Evolutionary conservation across 257 asterid genomes (phyloP).

Genomic region (Solanum phureja): DNA sequence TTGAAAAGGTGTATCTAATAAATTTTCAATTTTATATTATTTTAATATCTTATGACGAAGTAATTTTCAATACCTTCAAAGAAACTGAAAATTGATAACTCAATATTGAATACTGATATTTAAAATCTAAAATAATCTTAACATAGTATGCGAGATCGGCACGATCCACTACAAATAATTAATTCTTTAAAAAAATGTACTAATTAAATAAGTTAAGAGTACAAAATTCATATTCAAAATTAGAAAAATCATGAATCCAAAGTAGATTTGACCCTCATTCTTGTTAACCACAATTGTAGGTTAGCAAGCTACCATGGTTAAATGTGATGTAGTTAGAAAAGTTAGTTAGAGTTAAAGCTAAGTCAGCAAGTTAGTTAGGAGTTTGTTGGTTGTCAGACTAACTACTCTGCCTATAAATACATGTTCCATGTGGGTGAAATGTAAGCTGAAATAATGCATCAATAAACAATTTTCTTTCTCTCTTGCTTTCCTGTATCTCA

Average conservation of each 20-base stretch:
- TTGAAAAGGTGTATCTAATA: not conserved
- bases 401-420: too few species aligned
- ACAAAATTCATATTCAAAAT: not conserved
- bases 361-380: too few species aligned
- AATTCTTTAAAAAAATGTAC: not conserved
- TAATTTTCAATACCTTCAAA: too few species aligned
- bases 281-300: too few species aligned
- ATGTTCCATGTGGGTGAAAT: too few species aligned
- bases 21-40: not conserved
- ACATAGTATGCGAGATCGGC: not conserved
- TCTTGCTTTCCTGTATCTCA: too few species aligned
- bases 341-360: too few species aligned
- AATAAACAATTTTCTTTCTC: too few species aligned
- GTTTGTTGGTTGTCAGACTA: too few species aligned
- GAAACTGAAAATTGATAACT: not conserved
- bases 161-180: not conserved
- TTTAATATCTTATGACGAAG: not conserved
- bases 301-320: too few species aligned
- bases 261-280: not conserved
- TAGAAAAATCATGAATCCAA: not conserved
- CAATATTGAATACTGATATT: not conserved
- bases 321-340: too few species aligned
- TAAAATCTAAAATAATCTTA: not conserved
- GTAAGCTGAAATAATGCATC: too few species aligned
- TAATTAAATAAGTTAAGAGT: not conserved